Conservation (phyloP, 2,329 filamentous ascomycete species). For the Penicillium freii region DNA sequence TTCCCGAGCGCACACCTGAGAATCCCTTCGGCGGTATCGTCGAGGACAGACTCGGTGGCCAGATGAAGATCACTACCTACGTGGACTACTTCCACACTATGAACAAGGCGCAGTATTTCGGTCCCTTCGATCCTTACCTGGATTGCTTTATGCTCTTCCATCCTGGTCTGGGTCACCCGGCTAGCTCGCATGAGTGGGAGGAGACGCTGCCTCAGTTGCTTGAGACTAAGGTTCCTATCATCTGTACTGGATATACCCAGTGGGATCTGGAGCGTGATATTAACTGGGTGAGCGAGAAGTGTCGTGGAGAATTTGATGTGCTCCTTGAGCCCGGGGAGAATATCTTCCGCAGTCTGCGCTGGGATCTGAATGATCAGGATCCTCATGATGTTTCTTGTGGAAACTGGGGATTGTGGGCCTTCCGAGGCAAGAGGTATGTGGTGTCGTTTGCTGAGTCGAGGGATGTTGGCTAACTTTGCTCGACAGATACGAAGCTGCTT, state of each 20-base stretch:
- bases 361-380: conserved; percentile 95
- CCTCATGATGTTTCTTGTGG: conserved; percentile 91
- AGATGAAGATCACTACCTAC: conserved; percentile 95
- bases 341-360: conserved; percentile 84
- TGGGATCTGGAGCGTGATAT: conserved; percentile 93
- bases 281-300: conserved; percentile 82
- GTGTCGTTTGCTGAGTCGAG: conserved; percentile 24
- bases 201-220: conserved; percentile 84
- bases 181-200: conserved; percentile 89
- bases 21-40: conserved; percentile 95
- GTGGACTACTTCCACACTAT: conserved; percentile 98
- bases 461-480: conserved; percentile 8
- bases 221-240: conserved; percentile 91
- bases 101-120: conserved; percentile 85
- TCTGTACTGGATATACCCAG: conserved; percentile 94
- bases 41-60: conserved; percentile 82
- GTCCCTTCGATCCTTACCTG: conserved; percentile 96
- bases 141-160: conserved; percentile 98
- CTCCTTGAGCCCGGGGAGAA: conserved; percentile 92
- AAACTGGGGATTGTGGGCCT: conserved; percentile 97
- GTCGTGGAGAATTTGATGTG: conserved; percentile 86
- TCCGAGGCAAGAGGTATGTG: conserved; percentile 89
- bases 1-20: conserved; percentile 75
- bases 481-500: conserved; percentile 41
- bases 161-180: conserved; percentile 90